Base-by-base conservation (phyloP, 2,329 filamentous ascomycete genomes). In the Paraphaeosphaeria sporulosa region DNA sequence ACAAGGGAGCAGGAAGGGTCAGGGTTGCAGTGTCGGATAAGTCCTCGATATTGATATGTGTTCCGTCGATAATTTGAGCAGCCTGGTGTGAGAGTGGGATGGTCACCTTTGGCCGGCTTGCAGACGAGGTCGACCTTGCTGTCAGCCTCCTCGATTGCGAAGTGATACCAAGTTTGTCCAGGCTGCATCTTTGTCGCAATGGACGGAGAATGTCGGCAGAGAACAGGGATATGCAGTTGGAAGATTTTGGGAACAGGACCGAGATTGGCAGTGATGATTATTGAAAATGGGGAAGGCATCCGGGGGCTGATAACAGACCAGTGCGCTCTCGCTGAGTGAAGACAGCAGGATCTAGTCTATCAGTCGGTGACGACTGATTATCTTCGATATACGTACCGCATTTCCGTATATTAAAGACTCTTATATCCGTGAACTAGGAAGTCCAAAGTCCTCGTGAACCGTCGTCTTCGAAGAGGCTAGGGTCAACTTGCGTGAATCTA, bases 251-350 rank as follows among this genome's bases (percentile, higher is more conserved):
- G 5, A 4, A 44, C 46, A 4, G 38, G 19, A 17, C 46, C 44
- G 2, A 57, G 42, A 1, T 60, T 60, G 0, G 49, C 38, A 9
- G 23, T n/a, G 27, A 69, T 64, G 38, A 65, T n/a, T 1, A 68
- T 42, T 42, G 52, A 63, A 67, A 21, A 51, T 12, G 1, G 68
- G 68, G 42, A 70, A 69, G 9, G 2, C 40, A 36, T 62, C 60
- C 12, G 50, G 17, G 5, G 50, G 50, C 23, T 60, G 46, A 17
- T 36, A 42, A n/a, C 9, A 49, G 6, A 43, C 19, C 12, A 59
- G n/a, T 13, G 17, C 7, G 17, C 38, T n/a, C 17, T 17, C 38
- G 30, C 42, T 53, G 23, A 49, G 17, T 44, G 49, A 43, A 49
- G 42, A 54, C 30, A 30, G 47, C 12, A 50, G n/a, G 7, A n/a